These are phyloP conservation scores for Malassezia slooffiae DNA, from an alignment of 1,284 basidiomycete genomes.

Conservation along the genomic window DNA sequence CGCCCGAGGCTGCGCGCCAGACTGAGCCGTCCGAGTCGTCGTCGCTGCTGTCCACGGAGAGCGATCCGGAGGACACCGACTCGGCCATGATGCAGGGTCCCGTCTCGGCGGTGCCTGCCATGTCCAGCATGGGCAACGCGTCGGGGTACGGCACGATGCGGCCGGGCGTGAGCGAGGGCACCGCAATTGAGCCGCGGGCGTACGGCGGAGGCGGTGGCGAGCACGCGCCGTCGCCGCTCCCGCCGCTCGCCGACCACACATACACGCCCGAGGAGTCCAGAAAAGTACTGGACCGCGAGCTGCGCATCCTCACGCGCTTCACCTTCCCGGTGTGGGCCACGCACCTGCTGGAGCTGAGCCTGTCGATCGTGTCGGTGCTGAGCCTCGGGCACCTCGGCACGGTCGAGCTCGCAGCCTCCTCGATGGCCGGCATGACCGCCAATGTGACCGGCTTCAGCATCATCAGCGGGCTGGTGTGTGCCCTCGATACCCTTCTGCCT, in stretches of 20 bases:
- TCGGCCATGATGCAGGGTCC: no score
- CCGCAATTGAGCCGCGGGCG: neutral
- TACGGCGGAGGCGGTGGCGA: no score
- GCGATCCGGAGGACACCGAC: no score
- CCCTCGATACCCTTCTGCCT: slow-evolving; percentile 77
- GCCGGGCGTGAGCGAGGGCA: neutral
- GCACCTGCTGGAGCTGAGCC: slow-evolving; percentile 37
- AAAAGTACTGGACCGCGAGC: slow-evolving; percentile 4
- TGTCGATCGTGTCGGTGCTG: slow-evolving; percentile 39
- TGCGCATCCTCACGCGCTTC: slow-evolving; percentile 23
- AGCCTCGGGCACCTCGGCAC: slow-evolving; percentile 43
- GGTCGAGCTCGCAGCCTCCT: slow-evolving; percentile 36
- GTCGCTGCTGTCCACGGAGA: no score
- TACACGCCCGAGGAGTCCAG: neutral
- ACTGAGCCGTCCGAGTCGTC: no score
- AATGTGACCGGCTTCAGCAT: slow-evolving; percentile 43
- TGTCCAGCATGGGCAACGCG: slow-evolving; percentile 10
- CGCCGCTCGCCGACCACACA: neutral
- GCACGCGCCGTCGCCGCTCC: neutral
- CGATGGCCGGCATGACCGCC: slow-evolving; percentile 40
- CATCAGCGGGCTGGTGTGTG: slow-evolving; percentile 61
- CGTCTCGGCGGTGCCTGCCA: neutral
- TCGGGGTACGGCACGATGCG: slow-evolving; percentile 10
- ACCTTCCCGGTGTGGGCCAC: slow-evolving; percentile 37
- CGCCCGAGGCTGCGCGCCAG: no score